These are phyloP conservation scores for Phytophthora ramorum DNA, from an alignment of 352 stramenopile species.

Conservation along the genomic window DNA sequence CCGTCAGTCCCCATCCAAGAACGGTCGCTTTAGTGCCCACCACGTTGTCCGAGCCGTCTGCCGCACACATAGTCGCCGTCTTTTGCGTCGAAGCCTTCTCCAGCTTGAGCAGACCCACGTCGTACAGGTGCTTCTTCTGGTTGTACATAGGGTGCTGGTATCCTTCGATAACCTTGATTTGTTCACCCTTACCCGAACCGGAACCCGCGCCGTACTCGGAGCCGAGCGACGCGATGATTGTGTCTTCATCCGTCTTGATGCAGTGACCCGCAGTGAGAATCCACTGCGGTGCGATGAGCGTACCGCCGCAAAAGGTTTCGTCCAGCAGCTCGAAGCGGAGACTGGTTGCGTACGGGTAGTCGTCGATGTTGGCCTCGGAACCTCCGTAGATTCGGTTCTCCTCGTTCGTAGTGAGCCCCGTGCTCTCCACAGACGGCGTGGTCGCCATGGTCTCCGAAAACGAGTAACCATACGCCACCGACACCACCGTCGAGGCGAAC, in stretches of 20 bases:
- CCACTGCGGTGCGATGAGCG: slow-evolving; percentile 63
- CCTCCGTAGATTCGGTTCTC: slow-evolving; percentile 61
- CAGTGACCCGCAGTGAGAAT: slow-evolving; percentile 77
- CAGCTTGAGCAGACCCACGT: slow-evolving; percentile 38
- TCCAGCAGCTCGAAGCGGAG: slow-evolving; percentile 45
- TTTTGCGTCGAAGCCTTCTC: slow-evolving; percentile 28
- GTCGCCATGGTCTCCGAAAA: slow-evolving; percentile 38
- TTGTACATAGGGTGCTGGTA: slow-evolving; percentile 38
- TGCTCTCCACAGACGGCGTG: slow-evolving; percentile 18
- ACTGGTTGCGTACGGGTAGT: slow-evolving; percentile 60
- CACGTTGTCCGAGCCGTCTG: slow-evolving; percentile 54
- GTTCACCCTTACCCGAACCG: slow-evolving; percentile 14
- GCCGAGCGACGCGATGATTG: slow-evolving; percentile 44
- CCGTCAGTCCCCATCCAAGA: slow-evolving; percentile 58
- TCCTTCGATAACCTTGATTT: slow-evolving; percentile 33
- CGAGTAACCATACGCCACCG: slow-evolving; percentile 24
- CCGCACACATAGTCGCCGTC: slow-evolving; percentile 41
- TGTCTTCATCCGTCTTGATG: slow-evolving; percentile 46
- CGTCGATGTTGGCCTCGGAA: slow-evolving; percentile 46
- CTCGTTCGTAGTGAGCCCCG: slow-evolving; percentile 24
- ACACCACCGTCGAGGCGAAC: slow-evolving; percentile 24
- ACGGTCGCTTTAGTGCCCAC: slow-evolving; percentile 57
- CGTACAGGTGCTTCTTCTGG: slow-evolving; percentile 32
- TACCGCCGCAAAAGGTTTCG: slow-evolving; percentile 61
- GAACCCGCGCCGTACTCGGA: slow-evolving; percentile 22